Base-by-base conservation (phyloP, 768 basidiomycete genomes). In the Harrya chromipes region DNA sequence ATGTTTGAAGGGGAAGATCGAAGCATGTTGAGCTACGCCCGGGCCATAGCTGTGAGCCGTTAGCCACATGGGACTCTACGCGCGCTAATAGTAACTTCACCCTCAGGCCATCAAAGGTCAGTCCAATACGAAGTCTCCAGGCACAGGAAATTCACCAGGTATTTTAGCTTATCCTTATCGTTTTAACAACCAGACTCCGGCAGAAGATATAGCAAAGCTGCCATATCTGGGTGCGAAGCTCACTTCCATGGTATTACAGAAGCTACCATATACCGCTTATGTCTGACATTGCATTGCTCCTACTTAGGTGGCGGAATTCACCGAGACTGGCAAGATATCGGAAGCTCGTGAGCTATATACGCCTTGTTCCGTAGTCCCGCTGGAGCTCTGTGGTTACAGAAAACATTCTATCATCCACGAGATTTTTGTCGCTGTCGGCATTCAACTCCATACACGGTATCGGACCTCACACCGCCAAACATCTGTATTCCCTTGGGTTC, bases 31-130 rank as follows among this genome's bases (percentile, higher is more conserved):
- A 83, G 82, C 52, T 93, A 92, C 55, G 74, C 82, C 29, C 75
- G 87, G 41, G 82, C 85, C 2, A 82, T 90, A 54, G 75, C 82
- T n/a, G 85, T 85, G 61, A 55, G 82, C 82, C n/a, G 85, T 85
- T 60, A 55, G 82, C 67, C 24, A 37, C 34, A n/a, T 47, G 45
- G 26, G 37, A 14, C 33, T 20, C 29, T 27, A 27, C 40, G 13
- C 26, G 8, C 10, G 43, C 16, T 41, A 1, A 52, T 46, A 23
- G 11, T 48, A 49, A 56, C 19, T 33, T 29, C 20, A 12, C 9
- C 42, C 34, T 16, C 44, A 81, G 81, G 52, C 66, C 14, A 62
- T 82, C 47, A 81, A 82, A 72, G 74, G 81, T 75, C 8, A 40
- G 53, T 57, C 23, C 11, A 17, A 26, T 16, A 33, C 35, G 29